Conservation (phyloP, 179 eudicot genomes). For the Spinacia oleracea region DNA sequence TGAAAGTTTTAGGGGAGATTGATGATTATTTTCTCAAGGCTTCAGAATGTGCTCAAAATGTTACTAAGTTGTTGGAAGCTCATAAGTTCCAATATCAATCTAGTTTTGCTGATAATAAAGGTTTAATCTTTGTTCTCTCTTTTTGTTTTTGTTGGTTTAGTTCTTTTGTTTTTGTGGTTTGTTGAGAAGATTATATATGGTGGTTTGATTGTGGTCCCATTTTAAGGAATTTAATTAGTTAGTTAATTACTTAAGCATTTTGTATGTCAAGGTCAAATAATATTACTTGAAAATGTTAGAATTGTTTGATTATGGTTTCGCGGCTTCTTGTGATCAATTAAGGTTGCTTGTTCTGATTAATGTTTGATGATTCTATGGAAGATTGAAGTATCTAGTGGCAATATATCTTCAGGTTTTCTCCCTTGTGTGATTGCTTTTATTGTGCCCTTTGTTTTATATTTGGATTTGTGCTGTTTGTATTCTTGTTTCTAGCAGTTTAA, state of each 20-base stretch:
- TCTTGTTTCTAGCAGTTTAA: conserved; percentile 8
- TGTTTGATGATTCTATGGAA: neutral
- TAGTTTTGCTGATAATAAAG: conserved; percentile 87
- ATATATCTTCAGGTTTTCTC: neutral
- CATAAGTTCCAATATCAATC: conserved; percentile 86
- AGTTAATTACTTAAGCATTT: neutral
- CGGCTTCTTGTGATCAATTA: neutral
- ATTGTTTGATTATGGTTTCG: neutral
- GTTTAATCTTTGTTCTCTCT: conserved; percentile 33
- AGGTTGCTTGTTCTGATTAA: neutral
- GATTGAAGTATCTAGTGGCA: neutral
- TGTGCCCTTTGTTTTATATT: neutral
- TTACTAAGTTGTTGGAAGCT: conserved; percentile 91
- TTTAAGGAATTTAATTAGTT: neutral
- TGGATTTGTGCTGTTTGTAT: conserved; percentile 9
- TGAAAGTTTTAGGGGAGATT: conserved; percentile 69
- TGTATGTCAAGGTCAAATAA: conserved; percentile 20
- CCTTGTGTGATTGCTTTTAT: neutral
- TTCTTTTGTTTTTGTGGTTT: neutral
- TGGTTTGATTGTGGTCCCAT: conserved; percentile 24
- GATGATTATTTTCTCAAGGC: conserved; percentile 93
- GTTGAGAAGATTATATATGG: neutral
- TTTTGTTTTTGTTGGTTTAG: neutral
- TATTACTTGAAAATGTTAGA: conserved; percentile 4
- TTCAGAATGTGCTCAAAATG: conserved; percentile 83